phyloP scores from a whole-genome alignment of 1,284 basidiomycete species.

The Takashimella tepidaria region DNA sequence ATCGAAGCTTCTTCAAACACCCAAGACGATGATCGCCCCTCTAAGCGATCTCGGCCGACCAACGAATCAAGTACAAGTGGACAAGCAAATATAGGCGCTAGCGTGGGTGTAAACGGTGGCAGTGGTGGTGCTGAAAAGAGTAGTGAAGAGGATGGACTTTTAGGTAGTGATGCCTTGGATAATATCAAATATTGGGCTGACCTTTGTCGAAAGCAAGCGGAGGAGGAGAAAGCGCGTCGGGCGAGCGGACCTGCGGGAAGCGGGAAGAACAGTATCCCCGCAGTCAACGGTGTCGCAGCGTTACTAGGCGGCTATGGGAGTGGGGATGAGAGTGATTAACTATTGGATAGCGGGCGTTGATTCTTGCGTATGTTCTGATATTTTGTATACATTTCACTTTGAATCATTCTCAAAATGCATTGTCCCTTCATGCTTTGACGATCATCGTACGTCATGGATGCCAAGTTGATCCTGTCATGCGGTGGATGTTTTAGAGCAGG shows the following conservation, averaged over 20 bases:
- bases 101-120: slow-evolving; percentile 32
- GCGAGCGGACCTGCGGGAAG: slow-evolving; percentile 3
- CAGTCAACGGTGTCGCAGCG: slow-evolving; percentile 51
- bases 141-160: slow-evolving; percentile 51
- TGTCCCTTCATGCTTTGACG: no score
- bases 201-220: slow-evolving; percentile 56
- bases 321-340: slow-evolving; percentile 56
- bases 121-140: slow-evolving; percentile 23
- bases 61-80: slow-evolving; percentile 51
- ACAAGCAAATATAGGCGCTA: no score
- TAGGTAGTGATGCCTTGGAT: slow-evolving; percentile 74
- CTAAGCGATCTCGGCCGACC: slow-evolving; percentile 29
- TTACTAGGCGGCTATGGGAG: slow-evolving; percentile 66
- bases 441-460: no score
- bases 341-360: no score
- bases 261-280: slow-evolving; percentile 30
- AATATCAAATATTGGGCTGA: slow-evolving; percentile 81
- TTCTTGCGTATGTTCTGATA: no score
- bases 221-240: slow-evolving; percentile 36
- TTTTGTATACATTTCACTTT: no score
- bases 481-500: no score
- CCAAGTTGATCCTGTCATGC: no score
- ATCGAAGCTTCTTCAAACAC: slow-evolving; percentile 30
- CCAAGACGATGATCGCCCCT: slow-evolving; percentile 42
- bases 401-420: no score